Evolutionary conservation across 2,329 filamentous ascomycete species (phyloP), one percentile per base, ranked within the genome.

Genomic region (Trichothecium roseum): DNA sequence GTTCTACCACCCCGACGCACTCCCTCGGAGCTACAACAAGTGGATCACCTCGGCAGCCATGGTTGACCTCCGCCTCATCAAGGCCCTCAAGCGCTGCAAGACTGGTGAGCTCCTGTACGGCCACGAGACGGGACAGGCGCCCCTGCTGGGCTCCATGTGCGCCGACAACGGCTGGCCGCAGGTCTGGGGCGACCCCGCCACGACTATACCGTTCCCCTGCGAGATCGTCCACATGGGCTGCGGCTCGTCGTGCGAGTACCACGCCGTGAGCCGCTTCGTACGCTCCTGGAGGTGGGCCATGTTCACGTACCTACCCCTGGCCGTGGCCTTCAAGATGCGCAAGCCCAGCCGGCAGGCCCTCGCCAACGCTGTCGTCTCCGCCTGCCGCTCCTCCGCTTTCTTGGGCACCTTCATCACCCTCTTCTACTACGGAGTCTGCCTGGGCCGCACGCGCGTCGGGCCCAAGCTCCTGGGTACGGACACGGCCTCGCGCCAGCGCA

Each of bases 381-480:
- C 83, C 2, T 58, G 69, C 8, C 74, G 81, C 22, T 88, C 83
- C 5, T 87, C 84, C 0, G 69, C 80, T 1, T 91, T 93, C 53
- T 68, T 94, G 2, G 84, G 78, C 3, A 62, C 76, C 1, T 93
- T 89, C 55, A 81, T 93, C 44, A 66, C 75, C 1, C 61, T 87
- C 9, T 91, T 89, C 54, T 93, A 88, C 62, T 93, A 93, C 53
- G 78, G 81, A 18, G 81, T 93, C 4, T 94, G 86, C 52, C 72
- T 93, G 0, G 68, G 76, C 5, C 74, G 86, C 30, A 87, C 79
- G 2, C 70, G 83, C 9, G 41, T 91, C 6, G 85, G 85, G 0
- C 86, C 86, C 0, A 71, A 54, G 24, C 16, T 89, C 10, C 60
- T 88, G 17, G 71, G 74, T n/a, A 62, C 52, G 14, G 67, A 74